phyloP scores from a whole-genome alignment of 2,329 filamentous ascomycete species.

The Alternaria sp. region DNA sequence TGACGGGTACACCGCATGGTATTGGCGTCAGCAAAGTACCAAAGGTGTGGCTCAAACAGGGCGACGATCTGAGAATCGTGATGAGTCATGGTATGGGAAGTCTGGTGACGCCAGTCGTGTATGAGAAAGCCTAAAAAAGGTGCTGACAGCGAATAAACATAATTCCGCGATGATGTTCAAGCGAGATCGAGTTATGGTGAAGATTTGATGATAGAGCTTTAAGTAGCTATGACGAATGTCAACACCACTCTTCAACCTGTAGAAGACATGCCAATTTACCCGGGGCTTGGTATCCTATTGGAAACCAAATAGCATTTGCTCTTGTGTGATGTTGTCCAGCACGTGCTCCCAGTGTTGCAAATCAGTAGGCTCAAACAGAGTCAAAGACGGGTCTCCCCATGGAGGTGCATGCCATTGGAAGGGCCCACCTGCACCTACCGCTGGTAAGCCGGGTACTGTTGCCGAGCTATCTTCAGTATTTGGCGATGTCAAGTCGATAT shows the following conservation, averaged over 20 bases:
- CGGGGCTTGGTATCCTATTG: neutral
- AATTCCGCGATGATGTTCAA: no score
- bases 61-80: neutral
- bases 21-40: conserved; percentile 33
- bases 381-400: neutral
- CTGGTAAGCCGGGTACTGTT: neutral
- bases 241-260: no score
- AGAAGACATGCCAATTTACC: no score
- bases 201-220: no score
- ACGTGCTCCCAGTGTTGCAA: neutral
- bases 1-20: conserved; percentile 57
- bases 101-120: neutral
- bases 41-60: neutral
- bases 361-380: neutral
- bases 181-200: no score
- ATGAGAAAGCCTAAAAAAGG: neutral
- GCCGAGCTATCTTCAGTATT: neutral
- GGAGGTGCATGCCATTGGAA: neutral
- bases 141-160: neutral
- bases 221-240: no score
- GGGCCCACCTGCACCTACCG: neutral
- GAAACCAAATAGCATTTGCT: neutral
- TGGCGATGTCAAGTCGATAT: neutral
- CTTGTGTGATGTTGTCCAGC: neutral
- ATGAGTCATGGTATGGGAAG: neutral